Percentiles rank a stretch among this genome's conserved stretches.
Evolutionary conservation across 2,329 filamentous ascomycete species (phyloP).

Genomic region (Scleromitrula shiraiana): DNA sequence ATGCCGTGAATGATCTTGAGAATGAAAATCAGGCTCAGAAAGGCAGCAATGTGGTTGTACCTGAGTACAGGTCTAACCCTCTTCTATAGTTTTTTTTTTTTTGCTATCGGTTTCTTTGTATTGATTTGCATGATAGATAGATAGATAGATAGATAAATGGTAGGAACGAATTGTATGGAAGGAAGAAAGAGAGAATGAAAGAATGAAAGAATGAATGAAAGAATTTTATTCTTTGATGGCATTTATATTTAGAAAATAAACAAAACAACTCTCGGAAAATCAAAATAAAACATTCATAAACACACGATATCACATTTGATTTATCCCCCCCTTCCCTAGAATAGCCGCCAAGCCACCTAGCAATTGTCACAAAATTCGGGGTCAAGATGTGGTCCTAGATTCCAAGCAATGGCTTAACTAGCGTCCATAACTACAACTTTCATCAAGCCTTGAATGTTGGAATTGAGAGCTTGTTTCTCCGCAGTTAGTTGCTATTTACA

Average conservation of each 20-base stretch:
- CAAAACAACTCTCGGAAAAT: too few species aligned
- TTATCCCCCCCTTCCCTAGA: too few species aligned
- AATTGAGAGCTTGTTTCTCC: too few species aligned
- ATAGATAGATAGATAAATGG: neutral
- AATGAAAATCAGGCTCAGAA: conserved; percentile 34
- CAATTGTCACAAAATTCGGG: too few species aligned
- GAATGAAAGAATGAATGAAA: neutral
- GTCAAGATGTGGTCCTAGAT: too few species aligned
- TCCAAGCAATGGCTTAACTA: too few species aligned
- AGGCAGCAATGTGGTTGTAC: conserved; percentile 45
- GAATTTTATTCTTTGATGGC: neutral
- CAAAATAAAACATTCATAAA: too few species aligned
- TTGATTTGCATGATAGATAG: neutral
- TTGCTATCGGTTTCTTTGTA: neutral
- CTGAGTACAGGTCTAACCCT: conserved; percentile 57
- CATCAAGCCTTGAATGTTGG: too few species aligned
- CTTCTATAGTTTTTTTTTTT: conserved; percentile 38
- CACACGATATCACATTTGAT: too few species aligned
- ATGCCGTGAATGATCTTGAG: conserved; percentile 27
- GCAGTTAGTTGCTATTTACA: neutral
- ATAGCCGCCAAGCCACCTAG: too few species aligned
- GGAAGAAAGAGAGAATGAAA: neutral
- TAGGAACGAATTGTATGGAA: neutral
- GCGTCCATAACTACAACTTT: too few species aligned
- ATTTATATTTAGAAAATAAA: too few species aligned